Evolutionary conservation across 2,329 filamentous ascomycete genomes (phyloP).

Genomic region (Aspergillus melleus): DNA sequence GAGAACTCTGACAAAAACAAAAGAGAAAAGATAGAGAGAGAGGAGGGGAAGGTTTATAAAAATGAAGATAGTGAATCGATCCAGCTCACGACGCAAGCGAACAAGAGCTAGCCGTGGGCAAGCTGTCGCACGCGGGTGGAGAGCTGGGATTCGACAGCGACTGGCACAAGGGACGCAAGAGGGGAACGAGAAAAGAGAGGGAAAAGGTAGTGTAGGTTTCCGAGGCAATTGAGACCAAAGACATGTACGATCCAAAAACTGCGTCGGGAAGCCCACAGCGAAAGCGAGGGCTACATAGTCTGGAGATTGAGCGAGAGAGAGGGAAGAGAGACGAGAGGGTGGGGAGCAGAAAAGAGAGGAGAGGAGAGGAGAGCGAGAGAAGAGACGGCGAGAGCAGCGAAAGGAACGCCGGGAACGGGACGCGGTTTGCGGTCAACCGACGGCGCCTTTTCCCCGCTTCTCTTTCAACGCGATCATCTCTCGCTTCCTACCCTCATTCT

Average conservation of each 20-base stretch:
- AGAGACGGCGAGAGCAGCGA: constrained; percentile 8
- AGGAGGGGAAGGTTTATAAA: neutral
- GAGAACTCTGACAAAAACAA: constrained; percentile 7
- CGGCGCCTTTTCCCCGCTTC: neutral
- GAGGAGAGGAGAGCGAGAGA: constrained; percentile 26
- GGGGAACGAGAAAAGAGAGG: constrained; percentile 12
- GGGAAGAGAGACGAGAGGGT: constrained; percentile 33
- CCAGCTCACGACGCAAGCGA: constrained; percentile 1
- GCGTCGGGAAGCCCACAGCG: constrained; percentile 32
- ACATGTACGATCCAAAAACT: constrained; percentile 20
- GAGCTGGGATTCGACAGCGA: constrained; percentile 20
- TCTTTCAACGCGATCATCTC: neutral
- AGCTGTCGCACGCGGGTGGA: constrained; percentile 28
- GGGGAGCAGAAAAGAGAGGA: constrained; percentile 33
- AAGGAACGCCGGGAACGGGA: constrained; percentile 11
- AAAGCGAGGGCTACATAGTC: constrained; percentile 44
- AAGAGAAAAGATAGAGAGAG: constrained; percentile 9
- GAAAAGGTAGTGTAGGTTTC: constrained; percentile 7
- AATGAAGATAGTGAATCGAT: neutral
- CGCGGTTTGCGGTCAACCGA: constrained; percentile 1
- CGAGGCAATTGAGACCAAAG: constrained; percentile 28
- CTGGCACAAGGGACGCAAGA: constrained; percentile 18
- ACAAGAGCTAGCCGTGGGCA: constrained; percentile 20
- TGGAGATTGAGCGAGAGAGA: constrained; percentile 33
- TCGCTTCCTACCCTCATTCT: neutral